Evolutionary conservation across 2,329 filamentous ascomycete genomes (phyloP), one percentile per base, ranked within the genome.

Genomic region (Sclerotinia subarctica): DNA sequence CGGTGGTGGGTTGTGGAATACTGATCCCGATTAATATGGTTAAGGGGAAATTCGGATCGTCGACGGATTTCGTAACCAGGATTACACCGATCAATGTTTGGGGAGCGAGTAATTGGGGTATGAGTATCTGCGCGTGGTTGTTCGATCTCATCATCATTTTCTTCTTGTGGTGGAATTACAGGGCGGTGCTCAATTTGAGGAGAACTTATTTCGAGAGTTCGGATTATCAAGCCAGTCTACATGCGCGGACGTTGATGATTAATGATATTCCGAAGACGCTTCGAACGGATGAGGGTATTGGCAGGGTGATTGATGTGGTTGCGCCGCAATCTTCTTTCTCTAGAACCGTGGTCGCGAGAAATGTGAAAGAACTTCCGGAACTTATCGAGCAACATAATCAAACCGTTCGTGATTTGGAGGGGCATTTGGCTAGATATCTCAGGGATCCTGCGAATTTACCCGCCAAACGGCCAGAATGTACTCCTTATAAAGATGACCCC

Each of bases 131-230:
- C 54, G 84, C 85, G 0, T 90, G 85, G 81, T 70, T 88, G 0
- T 91, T 93, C 76, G 89, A 94, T 77, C 77, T 89, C n/a, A 84
- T 93, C 26, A 84, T 97, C 19, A 88, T 86, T 68, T 89, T 84
- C 66, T 96, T 96, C 73, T 80, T 99, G 38, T 99, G 93, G 93
- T 90, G 85, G 81, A 98, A 97, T 76, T 98, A 98, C 78, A 85
- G 85, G 44, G 89, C 87, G 59, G 85, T 99, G 26, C 79, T 88
- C 21, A 80, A 82, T 46, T 80, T 99, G 71, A 86, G 94, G 70
- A 87, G 92, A 69, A 81, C 86, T 53, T 97, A 96, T 75, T 94
- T 97, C 74, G 86, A 94, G 75, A 94, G 88, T 73, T 83, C 90
- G 0, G 94, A 97, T 53, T 99, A 97, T 75, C 93, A 96, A 78